These are phyloP conservation scores for Chenopodium suecicum DNA, from an alignment of 148 eudicot genomes.

Conservation along the genomic window DNA sequence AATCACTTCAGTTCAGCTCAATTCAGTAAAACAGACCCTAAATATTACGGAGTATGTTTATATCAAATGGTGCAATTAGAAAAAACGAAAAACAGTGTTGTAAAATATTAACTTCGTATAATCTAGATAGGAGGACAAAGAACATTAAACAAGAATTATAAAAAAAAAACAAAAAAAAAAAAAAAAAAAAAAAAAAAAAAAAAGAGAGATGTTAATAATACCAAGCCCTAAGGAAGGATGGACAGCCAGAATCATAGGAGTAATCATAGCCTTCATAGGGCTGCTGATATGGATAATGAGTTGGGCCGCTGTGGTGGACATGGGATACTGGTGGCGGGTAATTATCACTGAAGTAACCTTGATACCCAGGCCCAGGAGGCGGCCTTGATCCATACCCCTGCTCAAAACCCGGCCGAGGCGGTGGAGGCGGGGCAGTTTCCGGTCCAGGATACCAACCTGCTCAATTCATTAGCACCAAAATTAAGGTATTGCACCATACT, in stretches of 20 bases:
- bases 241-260: conserved; percentile 10
- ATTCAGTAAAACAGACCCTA: no score
- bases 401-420: conserved; percentile 28
- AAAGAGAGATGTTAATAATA: background rate
- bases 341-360: conserved; percentile 16
- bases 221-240: conserved; percentile 22
- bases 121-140: no score
- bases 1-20: no score
- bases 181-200: background rate
- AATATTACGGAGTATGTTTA: no score
- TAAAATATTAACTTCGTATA: no score
- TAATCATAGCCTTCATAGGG: conserved; percentile 2
- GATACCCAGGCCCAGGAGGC: conserved; percentile 3
- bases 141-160: no score
- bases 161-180: no score
- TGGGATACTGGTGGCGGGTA: conserved; percentile 20
- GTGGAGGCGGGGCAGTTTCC: conserved; percentile 17
- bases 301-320: conserved; percentile 10
- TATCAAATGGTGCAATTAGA: no score
- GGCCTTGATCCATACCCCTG: conserved; percentile 19
- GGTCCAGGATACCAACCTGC: conserved; percentile 16
- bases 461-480: background rate
- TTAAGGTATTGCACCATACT: background rate
- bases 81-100: no score
- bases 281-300: background rate